phyloP scores from a whole-genome alignment of 1,139 yeast genomes.

The Kurtzmaniella quercitrusa region DNA sequence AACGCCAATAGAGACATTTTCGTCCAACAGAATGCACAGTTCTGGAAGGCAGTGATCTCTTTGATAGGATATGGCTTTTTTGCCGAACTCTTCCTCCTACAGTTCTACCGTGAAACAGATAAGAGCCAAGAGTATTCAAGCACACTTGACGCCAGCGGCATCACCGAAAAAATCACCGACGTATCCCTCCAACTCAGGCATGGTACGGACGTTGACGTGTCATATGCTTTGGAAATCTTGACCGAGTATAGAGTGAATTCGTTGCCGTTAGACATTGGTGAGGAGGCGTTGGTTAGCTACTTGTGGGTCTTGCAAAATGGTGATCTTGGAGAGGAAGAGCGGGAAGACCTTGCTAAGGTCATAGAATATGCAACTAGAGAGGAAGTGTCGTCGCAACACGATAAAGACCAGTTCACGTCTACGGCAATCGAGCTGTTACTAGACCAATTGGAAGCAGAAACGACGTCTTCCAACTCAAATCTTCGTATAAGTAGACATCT shows the following conservation, averaged over 20 bases:
- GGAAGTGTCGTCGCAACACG: neutral
- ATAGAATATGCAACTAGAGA: constrained; percentile 3
- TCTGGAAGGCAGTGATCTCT: constrained; percentile 18
- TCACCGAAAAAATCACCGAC: constrained; percentile 7
- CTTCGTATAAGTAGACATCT: constrained; percentile 17
- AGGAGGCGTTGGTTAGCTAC: neutral
- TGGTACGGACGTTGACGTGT: neutral
- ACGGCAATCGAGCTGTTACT: neutral
- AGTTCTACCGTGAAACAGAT: constrained; percentile 31
- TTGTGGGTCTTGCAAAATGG: constrained; percentile 5
- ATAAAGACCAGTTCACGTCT: neutral
- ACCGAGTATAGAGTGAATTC: constrained; percentile 3
- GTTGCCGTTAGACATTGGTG: neutral
- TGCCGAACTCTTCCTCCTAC: constrained; percentile 20
- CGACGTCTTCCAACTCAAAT: neutral
- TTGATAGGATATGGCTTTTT: constrained; percentile 1
- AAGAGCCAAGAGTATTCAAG: constrained; percentile 13
- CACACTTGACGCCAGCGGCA: constrained; percentile 13
- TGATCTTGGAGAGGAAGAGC: constrained; percentile 3
- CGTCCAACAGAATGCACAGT: constrained; percentile 9
- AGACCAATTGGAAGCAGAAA: neutral
- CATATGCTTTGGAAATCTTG: constrained; percentile 6
- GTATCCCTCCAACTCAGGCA: neutral
- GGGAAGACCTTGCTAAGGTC: constrained; percentile 3
- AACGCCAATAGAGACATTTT: constrained; percentile 26